Evolutionary conservation across 352 stramenopile genomes (phyloP), one percentile per base, ranked within the genome.

Genomic region (Phytophthora tubulina): DNA sequence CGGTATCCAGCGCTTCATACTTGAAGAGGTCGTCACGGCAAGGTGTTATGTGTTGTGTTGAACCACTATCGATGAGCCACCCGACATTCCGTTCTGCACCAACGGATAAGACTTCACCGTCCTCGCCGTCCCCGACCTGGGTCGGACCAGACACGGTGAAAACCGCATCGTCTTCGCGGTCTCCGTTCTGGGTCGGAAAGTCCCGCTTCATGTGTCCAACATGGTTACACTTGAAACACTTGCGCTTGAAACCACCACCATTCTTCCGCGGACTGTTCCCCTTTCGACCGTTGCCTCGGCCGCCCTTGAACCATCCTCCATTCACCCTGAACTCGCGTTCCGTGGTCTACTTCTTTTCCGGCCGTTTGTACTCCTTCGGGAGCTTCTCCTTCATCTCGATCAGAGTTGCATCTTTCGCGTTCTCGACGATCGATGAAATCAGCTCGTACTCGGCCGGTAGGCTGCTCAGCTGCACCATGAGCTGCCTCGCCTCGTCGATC

Each of bases 51-150:
- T 71, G 61, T 15, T 41, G 59, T 39, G 61, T 67, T 15, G 61
- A 51, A 50, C 53, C 68, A 38, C 46, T 71, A 27, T 63, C 50
- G 11, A 73, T 46, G 30, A 73, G 41, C 66, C 66, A 73, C 17
- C 17, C 55, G 21, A 6, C 51, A 32, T 27, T 15, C 38, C 7
- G 66, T 70, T 51, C 45, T 17, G 1, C 21, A 1, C 21, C 21
- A 1, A 27, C 21, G 21, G 21, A 27, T 1, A 27, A 27, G 2
- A 27, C 21, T 27, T 27, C 21, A 27, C 21, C 21, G 21, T 27
- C 1, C 21, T 2, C 21, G 1, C 21, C 1, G 21, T 1, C 0
- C 0, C 21, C 0, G 21, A 2, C 0, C 21, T 27, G 21, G 21
- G 21, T 27, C 21, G 21, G 21, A 27, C 21, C 21, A 1, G 1